Evolutionary conservation across 768 basidiomycete species (phyloP), one percentile per base, ranked within the genome.

Genomic region (Collybiopsis confluens): DNA sequence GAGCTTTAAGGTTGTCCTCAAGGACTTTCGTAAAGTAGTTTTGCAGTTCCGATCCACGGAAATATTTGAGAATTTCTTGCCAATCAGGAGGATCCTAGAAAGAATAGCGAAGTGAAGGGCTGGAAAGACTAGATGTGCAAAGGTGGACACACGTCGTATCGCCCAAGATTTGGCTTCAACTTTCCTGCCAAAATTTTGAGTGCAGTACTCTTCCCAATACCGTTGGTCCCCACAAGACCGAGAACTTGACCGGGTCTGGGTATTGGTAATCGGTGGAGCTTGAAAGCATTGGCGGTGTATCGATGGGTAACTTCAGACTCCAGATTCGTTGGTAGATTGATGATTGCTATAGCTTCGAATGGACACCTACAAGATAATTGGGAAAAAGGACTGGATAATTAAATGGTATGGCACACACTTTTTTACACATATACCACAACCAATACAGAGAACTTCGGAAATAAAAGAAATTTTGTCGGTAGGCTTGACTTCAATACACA

Each of bases 21-120:
- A 99, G 79, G 5, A 98, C 93, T 71, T 98, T 98, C 47, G 97
- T 98, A 72, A 99, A 99, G 75, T 98, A 99, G 68, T 99, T 99
- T 67, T 99, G 97, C 23, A 99, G 80, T 72, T 98, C 97, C 5
- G 95, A 98, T 49, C 97, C 97, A 58, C 97, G 87, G 81, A 98
- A 99, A 68, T 99, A 90, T 71, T 96, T 96, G 47, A 99, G 74
- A 60, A 99, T 98, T 67, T 98, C 97, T 68, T 92, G 87, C 97
- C 97, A 99, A 66, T 98, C 97, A 16, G 97, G 97, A 20, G 97
- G 97, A 66, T 97, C 92, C 92, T 93, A 57, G 27, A 45, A 45
- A 48, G 30, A 37, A 28, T 55, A 37, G 43, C 36, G 18, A 27
- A 26, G 48, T 45, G 15, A 54, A 40, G 41, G 35, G 37, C 24